A percentile compares a stretch with the other conserved stretches of the same genome.
These are phyloP conservation scores for Trypanosoma lewisi DNA, from an alignment of 208 protist species.

Conservation along the genomic window DNA sequence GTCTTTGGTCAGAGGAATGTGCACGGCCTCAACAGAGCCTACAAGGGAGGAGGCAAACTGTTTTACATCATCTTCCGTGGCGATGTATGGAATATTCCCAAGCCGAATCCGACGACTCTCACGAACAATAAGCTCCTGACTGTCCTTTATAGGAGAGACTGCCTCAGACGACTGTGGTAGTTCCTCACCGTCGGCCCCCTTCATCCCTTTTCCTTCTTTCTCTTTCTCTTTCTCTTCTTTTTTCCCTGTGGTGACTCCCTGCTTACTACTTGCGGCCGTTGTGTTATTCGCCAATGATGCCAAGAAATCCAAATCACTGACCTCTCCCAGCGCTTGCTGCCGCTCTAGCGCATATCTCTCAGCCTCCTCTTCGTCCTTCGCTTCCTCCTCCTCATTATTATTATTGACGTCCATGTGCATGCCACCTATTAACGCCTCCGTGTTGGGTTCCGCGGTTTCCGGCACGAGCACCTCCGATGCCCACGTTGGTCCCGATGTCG, in stretches of 20 bases:
- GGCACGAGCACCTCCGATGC: conserved; percentile 66
- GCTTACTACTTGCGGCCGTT: neutral
- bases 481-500: conserved; percentile 67
- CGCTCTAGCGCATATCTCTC: conserved; percentile 34
- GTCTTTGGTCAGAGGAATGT: conserved; percentile 93
- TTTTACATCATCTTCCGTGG: conserved; percentile 93
- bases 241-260: neutral
- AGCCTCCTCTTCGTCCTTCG: conserved; percentile 20
- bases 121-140: conserved; percentile 46
- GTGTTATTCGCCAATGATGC: conserved; percentile 24
- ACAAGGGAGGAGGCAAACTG: conserved; percentile 85
- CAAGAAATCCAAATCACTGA: conserved; percentile 86
- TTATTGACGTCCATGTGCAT: conserved; percentile 6
- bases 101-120: conserved; percentile 93
- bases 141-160: neutral
- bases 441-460: conserved; percentile 11
- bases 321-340: conserved; percentile 62
- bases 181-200: conserved; percentile 13
- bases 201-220: conserved; percentile 3
- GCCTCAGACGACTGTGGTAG: neutral
- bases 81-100: conserved; percentile 94
- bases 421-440: neutral
- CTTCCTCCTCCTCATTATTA: conserved; percentile 18
- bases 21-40: conserved; percentile 88
- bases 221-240: neutral